Base-by-base conservation (phyloP, 805 yeast species). In the Wickerhamiella spandovensis region DNA sequence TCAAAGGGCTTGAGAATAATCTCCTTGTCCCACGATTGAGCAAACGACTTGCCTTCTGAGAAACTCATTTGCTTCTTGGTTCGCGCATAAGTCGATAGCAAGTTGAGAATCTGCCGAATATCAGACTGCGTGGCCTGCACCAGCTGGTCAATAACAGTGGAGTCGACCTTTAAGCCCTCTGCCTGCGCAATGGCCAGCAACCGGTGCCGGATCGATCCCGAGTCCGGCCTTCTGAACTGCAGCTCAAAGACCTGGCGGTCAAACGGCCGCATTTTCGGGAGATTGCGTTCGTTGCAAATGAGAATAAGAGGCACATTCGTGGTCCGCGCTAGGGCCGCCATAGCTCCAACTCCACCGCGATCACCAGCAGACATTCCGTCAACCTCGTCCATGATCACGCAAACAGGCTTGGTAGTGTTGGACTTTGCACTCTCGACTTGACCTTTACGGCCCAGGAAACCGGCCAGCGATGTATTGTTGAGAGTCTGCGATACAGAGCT, bases 321-420 rank as follows among this genome's bases (percentile, higher is more conserved):
- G 47, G 79, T 81, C 43, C 82, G 75, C 63, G 97, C 89, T 58
- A 86, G 82, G 41, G 82, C 80, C 0, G 97, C 87, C 66, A 92
- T 73, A 53, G 88, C 94, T 22, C 96, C 97, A 24, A 92, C 95
- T 55, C 99, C 99, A 54, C 99, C 99, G 59, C 92, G 82, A 67
- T 92, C 99, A 56, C 99, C 99, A 62, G 94, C 88, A 41, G 95
- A 86, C 97, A 92, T 92, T 58, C 99, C 99, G 65, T 92, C 99
- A 28, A 92, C 97, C 69, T 92, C 99, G 68, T 92, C 99, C 97
- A 92, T 88, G 55, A 92, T 83, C 45, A 92, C 72, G 50, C 88
- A 86, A 58, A 90, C 80, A 53, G 53, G 54, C 46, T 76, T 80
- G 48, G 75, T 73, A 46, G 75, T 71, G 56, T 77, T 75, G 1